Base-by-base conservation (phyloP, 352 stramenopile species). In the Globisporangium takayamanum region DNA sequence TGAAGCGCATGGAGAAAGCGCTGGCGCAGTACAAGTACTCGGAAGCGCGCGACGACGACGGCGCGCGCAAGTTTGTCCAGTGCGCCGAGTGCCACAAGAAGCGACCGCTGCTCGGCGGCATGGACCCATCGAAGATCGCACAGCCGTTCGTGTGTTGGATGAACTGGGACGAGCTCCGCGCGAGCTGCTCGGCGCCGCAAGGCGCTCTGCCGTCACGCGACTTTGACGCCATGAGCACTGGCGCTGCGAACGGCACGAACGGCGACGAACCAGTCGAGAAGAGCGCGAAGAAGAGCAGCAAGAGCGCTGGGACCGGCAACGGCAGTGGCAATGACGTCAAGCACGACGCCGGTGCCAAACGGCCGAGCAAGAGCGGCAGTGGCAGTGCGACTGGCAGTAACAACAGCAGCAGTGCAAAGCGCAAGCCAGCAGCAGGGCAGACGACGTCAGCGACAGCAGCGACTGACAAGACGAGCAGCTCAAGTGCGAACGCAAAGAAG, bases 111-210 rank as follows among this genome's bases (percentile, higher is more conserved):
- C 69, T 92, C 22, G 76, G 72, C 53, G 82, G 82, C 51, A 90
- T 92, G 82, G 79, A 92, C 44, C 72, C 75, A 15, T 62, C 68
- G 44, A 88, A 84, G 62, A 60, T 89, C 41, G 66, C 69, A 2
- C 74, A 92, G 60, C 82, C 82, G n/a, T 92, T 92, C 59, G 76
- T 80, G 44, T 92, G 82, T 64, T 92, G 82, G 82, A 92, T 92
- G 82, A 89, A 92, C 53, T 90, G 78, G 76, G 82, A 92, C 55
- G 82, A 92, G 46, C 68, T 92, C 1, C 72, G 86, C 52, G 80
- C 82, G 53, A 90, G 80, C 50, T 92, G 82, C 62, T 89, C 78
- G n/a, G 82, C 80, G 26, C 81, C 81, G 0, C 74, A 92, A 56
- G 74, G 81, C 0, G 58, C 50, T 8, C 59, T 82, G 28, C 44